A percentile compares a stretch with the other conserved stretches of the same genome.
These are phyloP conservation scores for Beverwykella pulmonaria DNA, from an alignment of 495 filamentous ascomycete genomes.

Conservation along the genomic window DNA sequence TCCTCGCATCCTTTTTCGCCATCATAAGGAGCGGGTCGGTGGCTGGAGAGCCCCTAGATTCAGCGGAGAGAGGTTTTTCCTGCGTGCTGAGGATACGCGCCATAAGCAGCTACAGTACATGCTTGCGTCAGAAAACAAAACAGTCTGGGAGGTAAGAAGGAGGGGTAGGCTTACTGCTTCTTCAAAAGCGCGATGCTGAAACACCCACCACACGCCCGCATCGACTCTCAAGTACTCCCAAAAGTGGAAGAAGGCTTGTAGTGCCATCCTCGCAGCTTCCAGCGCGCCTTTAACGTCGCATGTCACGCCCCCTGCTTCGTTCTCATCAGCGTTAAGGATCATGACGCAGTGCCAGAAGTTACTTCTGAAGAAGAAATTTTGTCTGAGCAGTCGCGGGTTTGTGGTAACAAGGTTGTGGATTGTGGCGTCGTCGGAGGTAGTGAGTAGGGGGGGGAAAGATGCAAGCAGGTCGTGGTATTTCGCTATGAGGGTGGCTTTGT, in stretches of 20 bases:
- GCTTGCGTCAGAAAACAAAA: too few relatives aligned
- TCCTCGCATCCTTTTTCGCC: slow-evolving; percentile 37
- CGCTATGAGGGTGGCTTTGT: slow-evolving; percentile 63
- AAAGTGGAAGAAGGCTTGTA: slow-evolving; percentile 66
- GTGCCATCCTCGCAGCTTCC: slow-evolving; percentile 67
- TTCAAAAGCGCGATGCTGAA: slow-evolving; percentile 71
- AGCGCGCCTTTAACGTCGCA: slow-evolving; percentile 64
- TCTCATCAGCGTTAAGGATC: slow-evolving; percentile 65
- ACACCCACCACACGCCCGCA: slow-evolving; percentile 76
- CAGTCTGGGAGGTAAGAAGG: not conserved
- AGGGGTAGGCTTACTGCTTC: slow-evolving; percentile 57
- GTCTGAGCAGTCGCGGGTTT: slow-evolving; percentile 63
- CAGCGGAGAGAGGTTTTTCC: slow-evolving; percentile 25
- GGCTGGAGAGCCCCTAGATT: not conserved
- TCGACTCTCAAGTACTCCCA: slow-evolving; percentile 64
- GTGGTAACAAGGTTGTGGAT: slow-evolving; percentile 53
- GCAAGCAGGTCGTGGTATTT: slow-evolving; percentile 64
- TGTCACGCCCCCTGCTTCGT: slow-evolving; percentile 57
- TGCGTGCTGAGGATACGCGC: slow-evolving; percentile 40
- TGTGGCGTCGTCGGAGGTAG: slow-evolving; percentile 59
- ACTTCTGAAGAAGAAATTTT: slow-evolving; percentile 68
- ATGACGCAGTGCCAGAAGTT: slow-evolving; percentile 78
- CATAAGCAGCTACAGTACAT: slow-evolving; percentile 37
- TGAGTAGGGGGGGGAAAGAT: slow-evolving; percentile 64
- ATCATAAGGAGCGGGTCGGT: slow-evolving; percentile 32